A percentile compares a stretch with the other conserved stretches of the same genome.
Conservation (phyloP, 2,329 filamentous ascomycete genomes). For the Arthrinium puccinioides region DNA sequence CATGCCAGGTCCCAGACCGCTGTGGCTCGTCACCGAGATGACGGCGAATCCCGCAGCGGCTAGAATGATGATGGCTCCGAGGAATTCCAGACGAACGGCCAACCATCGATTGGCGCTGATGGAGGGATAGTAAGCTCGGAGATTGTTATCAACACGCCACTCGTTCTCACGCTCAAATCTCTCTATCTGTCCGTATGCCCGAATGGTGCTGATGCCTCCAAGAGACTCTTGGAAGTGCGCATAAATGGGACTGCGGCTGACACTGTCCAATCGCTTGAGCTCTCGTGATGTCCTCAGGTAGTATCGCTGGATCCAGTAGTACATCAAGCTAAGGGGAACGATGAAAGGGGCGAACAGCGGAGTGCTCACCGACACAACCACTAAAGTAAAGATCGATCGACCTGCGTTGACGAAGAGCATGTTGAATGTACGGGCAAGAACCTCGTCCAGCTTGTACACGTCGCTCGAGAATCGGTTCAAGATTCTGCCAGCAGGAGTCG, state of each 20-base stretch:
- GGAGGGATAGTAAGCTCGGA: conserved; percentile 90
- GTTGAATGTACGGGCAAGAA: conserved; percentile 93
- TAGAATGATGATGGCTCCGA: conserved; percentile 90
- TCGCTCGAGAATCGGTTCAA: conserved; percentile 92
- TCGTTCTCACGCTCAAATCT: conserved; percentile 92
- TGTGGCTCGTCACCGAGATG: conserved; percentile 66
- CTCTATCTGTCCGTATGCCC: conserved; percentile 83
- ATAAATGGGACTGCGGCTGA: conserved; percentile 92
- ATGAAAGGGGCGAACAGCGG: conserved; percentile 77
- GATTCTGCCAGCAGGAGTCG: conserved; percentile 91
- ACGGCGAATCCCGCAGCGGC: conserved; percentile 77
- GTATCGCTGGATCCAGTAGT: conserved; percentile 93
- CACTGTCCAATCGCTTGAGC: conserved; percentile 90
- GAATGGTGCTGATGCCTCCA: conserved; percentile 88
- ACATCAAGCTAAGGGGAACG: conserved; percentile 71
- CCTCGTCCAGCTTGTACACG: conserved; percentile 80
- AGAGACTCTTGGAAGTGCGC: conserved; percentile 98
- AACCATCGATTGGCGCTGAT: conserved; percentile 94
- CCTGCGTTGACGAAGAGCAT: conserved; percentile 81
- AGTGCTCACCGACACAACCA: conserved; percentile 74
- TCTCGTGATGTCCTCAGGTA: conserved; percentile 94
- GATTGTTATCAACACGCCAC: conserved; percentile 92
- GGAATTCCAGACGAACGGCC: conserved; percentile 88
- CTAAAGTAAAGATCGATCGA: conserved; percentile 73
- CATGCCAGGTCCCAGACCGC: conserved; percentile 58